Conservation (phyloP, 805 yeast genomes). For the Candida quercuum region DNA sequence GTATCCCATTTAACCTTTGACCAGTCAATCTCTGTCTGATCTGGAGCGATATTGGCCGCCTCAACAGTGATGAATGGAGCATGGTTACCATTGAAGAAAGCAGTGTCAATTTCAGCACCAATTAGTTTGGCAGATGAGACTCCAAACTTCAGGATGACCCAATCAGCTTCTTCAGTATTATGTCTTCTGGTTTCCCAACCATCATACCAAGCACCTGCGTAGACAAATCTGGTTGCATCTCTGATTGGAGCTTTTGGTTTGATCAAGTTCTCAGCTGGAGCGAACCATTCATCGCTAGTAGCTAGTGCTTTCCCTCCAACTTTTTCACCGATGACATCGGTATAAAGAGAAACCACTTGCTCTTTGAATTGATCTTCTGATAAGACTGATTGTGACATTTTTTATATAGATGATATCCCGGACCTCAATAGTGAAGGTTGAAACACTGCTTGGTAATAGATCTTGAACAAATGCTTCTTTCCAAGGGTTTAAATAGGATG, state of each 20-base stretch:
- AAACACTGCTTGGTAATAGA: too few species aligned
- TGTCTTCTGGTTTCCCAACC: slow-evolving; percentile 99
- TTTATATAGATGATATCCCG: too few species aligned
- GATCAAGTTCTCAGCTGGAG: slow-evolving; percentile 82
- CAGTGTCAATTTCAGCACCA: slow-evolving; percentile 90
- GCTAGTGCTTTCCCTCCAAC: slow-evolving; percentile 71
- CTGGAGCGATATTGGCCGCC: slow-evolving; percentile 40
- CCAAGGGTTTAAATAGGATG: not conserved
- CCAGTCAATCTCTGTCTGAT: slow-evolving; percentile 18
- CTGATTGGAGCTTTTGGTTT: slow-evolving; percentile 77
- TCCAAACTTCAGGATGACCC: slow-evolving; percentile 81
- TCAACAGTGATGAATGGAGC: slow-evolving; percentile 90
- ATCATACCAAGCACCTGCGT: slow-evolving; percentile 95
- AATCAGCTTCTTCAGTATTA: slow-evolving; percentile 77
- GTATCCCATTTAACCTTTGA: slow-evolving; percentile 50
- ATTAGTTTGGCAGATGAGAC: slow-evolving; percentile 73
- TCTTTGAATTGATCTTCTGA: slow-evolving; percentile 18
- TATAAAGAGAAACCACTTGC: slow-evolving; percentile 20
- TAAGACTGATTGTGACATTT: not conserved
- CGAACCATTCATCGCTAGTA: slow-evolving; percentile 91
- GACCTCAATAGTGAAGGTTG: too few species aligned
- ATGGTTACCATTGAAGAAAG: slow-evolving; percentile 91
- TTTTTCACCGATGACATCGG: slow-evolving; percentile 78
- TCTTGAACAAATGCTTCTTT: too few species aligned
- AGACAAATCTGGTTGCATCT: slow-evolving; percentile 73